Conservation (phyloP, 2,329 filamentous ascomycete genomes). For the Xylaria sp. region DNA sequence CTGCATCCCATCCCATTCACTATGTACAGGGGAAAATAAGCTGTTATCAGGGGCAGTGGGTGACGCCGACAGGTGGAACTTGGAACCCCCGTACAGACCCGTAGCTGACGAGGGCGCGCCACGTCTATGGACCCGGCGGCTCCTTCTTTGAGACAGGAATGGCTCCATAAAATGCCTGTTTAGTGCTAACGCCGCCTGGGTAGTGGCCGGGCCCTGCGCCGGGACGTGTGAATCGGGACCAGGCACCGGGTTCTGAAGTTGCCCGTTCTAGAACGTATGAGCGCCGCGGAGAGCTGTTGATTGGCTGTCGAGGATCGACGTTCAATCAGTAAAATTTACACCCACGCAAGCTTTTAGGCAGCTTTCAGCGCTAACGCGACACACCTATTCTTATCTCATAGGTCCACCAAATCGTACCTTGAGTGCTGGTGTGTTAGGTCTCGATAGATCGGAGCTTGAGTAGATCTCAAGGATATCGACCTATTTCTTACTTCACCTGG, state of each 20-base stretch:
- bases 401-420: neutral
- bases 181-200: neutral
- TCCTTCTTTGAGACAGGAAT: slow-evolving; percentile 10
- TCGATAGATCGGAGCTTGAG: neutral
- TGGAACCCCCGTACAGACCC: neutral
- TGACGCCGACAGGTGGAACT: slow-evolving; percentile 31
- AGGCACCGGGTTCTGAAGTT: slow-evolving; percentile 2
- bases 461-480: neutral
- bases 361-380: neutral
- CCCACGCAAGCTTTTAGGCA: neutral
- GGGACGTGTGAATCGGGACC: slow-evolving; percentile 22
- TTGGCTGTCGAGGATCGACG: slow-evolving; percentile 16
- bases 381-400: neutral
- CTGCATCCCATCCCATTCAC: neutral
- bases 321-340: neutral
- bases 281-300: neutral
- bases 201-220: slow-evolving; percentile 9
- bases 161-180: slow-evolving; percentile 28
- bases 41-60: slow-evolving; percentile 24
- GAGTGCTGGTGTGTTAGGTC: neutral
- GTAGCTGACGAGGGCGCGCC: slow-evolving; percentile 28
- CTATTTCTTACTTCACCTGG: neutral
- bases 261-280: slow-evolving; percentile 28
- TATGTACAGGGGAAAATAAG: slow-evolving; percentile 10
- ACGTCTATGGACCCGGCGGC: slow-evolving; percentile 24